Evolutionary conservation across 2,329 filamentous ascomycete genomes (phyloP).

Genomic region (Hysterium pulicare): DNA sequence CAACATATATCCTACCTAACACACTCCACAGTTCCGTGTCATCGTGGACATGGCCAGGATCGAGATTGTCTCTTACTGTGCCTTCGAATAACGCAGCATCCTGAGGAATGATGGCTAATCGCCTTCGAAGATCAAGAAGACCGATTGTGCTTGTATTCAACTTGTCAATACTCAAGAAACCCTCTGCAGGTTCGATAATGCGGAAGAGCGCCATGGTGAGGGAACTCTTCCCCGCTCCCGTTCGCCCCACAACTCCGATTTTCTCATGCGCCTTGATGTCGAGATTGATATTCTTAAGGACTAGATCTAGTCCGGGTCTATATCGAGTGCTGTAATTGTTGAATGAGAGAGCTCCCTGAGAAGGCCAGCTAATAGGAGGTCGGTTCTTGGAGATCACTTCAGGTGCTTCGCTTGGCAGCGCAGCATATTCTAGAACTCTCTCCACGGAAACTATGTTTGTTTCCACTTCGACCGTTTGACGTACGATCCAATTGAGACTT

Average conservation of each 20-base stretch:
- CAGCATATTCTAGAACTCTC: slow-evolving; percentile 92
- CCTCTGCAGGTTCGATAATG: slow-evolving; percentile 83
- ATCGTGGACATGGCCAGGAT: slow-evolving; percentile 91
- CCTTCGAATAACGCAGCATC: slow-evolving; percentile 96
- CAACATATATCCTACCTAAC: slow-evolving; percentile 59
- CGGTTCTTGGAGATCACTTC: slow-evolving; percentile 87
- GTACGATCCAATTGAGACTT: slow-evolving; percentile 97
- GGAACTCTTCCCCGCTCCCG: slow-evolving; percentile 93
- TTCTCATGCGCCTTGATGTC: slow-evolving; percentile 96
- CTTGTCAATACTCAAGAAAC: slow-evolving; percentile 83
- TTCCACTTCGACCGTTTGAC: slow-evolving; percentile 98
- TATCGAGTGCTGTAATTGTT: slow-evolving; percentile 94
- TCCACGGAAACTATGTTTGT: slow-evolving; percentile 99
- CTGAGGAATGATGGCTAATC: slow-evolving; percentile 94
- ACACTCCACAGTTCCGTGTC: slow-evolving; percentile 98
- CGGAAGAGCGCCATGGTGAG: slow-evolving; percentile 90
- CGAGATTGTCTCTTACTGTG: slow-evolving; percentile 88
- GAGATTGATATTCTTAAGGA: slow-evolving; percentile 87
- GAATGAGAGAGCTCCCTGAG: slow-evolving; percentile 83
- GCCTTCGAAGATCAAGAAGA: slow-evolving; percentile 78
- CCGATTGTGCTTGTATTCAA: slow-evolving; percentile 90
- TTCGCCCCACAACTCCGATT: slow-evolving; percentile 94
- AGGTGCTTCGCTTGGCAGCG: slow-evolving; percentile 85
- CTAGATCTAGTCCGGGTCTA: slow-evolving; percentile 81
- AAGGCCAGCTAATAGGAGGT: slow-evolving; percentile 87